phyloP scores from a whole-genome alignment of 352 stramenopile species.

The Pythium oligandrum region DNA sequence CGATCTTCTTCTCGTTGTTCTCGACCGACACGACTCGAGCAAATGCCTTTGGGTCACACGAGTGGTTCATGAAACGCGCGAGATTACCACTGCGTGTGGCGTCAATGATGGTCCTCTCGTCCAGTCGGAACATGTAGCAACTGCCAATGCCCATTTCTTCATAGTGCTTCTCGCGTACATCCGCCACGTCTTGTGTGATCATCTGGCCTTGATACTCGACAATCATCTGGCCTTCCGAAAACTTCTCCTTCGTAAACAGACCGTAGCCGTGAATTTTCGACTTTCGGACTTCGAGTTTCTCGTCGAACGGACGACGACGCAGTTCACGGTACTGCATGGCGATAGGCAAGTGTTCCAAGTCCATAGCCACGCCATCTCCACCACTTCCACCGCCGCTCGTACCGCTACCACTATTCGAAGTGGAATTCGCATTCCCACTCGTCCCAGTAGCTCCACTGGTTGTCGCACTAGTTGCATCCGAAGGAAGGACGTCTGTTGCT shows the following conservation, averaged over 20 bases:
- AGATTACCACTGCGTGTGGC: conserved; percentile 91
- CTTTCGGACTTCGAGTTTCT: conserved; percentile 89
- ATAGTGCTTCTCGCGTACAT: conserved; percentile 92
- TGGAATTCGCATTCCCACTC: neutral
- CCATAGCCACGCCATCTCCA: conserved; percentile 47
- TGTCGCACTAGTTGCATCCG: conserved; percentile 13
- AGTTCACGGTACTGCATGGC: conserved; percentile 91
- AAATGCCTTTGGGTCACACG: conserved; percentile 92
- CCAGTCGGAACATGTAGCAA: conserved; percentile 98
- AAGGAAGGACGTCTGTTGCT: conserved; percentile 25
- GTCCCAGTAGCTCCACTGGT: conserved; percentile 4
- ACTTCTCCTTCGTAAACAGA: conserved; percentile 91
- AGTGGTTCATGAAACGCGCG: conserved; percentile 97
- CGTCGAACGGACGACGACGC: conserved; percentile 85
- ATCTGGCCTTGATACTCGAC: conserved; percentile 96
- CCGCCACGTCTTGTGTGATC: conserved; percentile 87
- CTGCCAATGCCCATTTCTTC: conserved; percentile 91
- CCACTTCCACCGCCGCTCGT: conserved; percentile 1
- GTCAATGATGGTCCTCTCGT: conserved; percentile 94
- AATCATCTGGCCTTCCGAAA: conserved; percentile 93
- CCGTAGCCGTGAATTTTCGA: conserved; percentile 96
- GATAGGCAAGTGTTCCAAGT: conserved; percentile 76
- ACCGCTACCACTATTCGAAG: conserved; percentile 5
- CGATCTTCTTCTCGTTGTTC: conserved; percentile 92
- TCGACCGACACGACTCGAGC: conserved; percentile 87